These are phyloP conservation scores for Limonomyces culmigenus DNA, from an alignment of 1,284 basidiomycete species.

Conservation along the genomic window DNA sequence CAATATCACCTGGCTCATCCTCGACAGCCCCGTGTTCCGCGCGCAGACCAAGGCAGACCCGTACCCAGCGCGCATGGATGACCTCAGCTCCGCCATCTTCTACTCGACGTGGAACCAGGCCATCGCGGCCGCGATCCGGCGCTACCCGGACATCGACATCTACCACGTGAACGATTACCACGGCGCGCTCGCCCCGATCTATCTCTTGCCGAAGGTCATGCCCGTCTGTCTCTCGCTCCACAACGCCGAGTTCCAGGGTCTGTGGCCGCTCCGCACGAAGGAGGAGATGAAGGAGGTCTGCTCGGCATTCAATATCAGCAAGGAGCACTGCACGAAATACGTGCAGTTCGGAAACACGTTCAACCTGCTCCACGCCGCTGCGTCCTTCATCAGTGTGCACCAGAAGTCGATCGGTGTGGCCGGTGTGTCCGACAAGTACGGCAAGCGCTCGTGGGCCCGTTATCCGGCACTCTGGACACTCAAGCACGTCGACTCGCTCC, in stretches of 20 bases:
- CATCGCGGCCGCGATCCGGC: conserved; percentile 75
- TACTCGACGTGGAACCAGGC: conserved; percentile 96
- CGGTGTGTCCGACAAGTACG: conserved; percentile 92
- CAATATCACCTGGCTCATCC: conserved; percentile 86
- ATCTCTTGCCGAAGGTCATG: conserved; percentile 77
- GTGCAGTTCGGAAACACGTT: conserved; percentile 95
- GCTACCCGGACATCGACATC: conserved; percentile 74
- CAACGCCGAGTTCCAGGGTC: conserved; percentile 91
- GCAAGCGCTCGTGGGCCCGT: conserved; percentile 87
- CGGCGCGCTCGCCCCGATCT: conserved; percentile 78
- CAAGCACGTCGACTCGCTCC: conserved; percentile 85
- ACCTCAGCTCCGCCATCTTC: conserved; percentile 87
- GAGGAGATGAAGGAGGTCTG: conserved; percentile 97
- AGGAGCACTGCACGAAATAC: conserved; percentile 88
- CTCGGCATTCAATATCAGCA: conserved; percentile 90
- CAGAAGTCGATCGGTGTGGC: conserved; percentile 87
- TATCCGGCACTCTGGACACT: conserved; percentile 91
- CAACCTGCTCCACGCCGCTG: conserved; percentile 83
- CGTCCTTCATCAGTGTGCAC: conserved; percentile 80
- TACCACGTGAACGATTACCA: conserved; percentile 89
- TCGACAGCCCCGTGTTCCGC: conserved; percentile 88
- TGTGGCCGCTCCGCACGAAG: conserved; percentile 88
- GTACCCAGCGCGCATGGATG: conserved; percentile 91
- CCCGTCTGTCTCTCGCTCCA: conserved; percentile 86
- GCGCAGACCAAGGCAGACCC: conserved; percentile 89